A percentile compares a stretch with the other conserved stretches of the same genome.
Conservation (phyloP, 148 eudicot genomes). For the Pharnaceum exiguum region DNA sequence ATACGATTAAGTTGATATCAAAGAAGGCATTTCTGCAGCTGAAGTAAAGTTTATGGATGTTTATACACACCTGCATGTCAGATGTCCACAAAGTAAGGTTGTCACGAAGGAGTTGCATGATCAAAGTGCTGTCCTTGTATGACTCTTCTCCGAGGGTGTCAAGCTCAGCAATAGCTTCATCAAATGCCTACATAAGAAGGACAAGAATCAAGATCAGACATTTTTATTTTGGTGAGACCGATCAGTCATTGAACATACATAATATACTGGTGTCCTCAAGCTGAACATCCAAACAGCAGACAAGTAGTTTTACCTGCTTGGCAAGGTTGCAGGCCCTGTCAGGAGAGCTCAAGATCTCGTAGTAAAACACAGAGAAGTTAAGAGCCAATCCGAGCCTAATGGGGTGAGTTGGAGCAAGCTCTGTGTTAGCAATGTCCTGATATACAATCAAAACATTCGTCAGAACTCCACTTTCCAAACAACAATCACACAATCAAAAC, state of each 20-base stretch:
- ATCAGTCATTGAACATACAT: background rate
- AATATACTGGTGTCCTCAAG: background rate
- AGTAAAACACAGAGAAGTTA: conserved; percentile 81
- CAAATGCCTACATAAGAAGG: conserved; percentile 41
- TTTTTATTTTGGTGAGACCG: too few relatives aligned
- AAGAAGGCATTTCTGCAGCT: too few relatives aligned
- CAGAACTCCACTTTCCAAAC: background rate
- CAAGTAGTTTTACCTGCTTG: conserved; percentile 65
- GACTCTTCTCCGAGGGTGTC: conserved; percentile 72
- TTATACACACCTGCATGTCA: conserved; percentile 59
- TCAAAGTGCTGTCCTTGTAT: conserved; percentile 73
- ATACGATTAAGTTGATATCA: too few relatives aligned
- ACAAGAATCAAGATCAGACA: background rate
- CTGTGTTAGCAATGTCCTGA: conserved; percentile 69
- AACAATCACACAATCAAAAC: background rate
- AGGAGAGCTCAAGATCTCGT: conserved; percentile 77
- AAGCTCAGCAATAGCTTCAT: conserved; percentile 72
- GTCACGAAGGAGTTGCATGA: conserved; percentile 74
- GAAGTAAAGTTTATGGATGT: background rate
- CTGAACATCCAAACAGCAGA: background rate
- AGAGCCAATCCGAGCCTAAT: conserved; percentile 76
- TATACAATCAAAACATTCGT: background rate
- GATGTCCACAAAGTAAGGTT: conserved; percentile 74
- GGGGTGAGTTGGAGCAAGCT: conserved; percentile 65
- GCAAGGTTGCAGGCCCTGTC: conserved; percentile 79